Base-by-base conservation (phyloP, 371 early-diverging fungal species). In the Mortierella sp. region DNA sequence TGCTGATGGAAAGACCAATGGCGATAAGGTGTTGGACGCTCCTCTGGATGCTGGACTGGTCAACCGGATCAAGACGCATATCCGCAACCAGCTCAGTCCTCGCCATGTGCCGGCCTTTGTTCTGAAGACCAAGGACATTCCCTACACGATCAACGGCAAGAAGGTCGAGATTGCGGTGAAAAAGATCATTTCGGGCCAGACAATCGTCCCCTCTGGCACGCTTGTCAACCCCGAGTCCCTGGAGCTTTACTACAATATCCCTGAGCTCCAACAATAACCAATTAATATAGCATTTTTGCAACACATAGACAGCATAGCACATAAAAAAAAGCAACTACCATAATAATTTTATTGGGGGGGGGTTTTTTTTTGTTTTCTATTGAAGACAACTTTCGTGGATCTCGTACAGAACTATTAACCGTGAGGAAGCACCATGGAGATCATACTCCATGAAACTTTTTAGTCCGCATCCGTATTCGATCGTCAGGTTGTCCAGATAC, bases 111-210 rank as follows among this genome's bases (percentile, higher is more conserved):
- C 99, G 11, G 95, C 97, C 5, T 86, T 96, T 66, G 90, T 98
- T 44, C 86, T 98, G 68, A 88, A 93, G 14, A 93, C 94, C 53
- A 77, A 80, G 9, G 96, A 95, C 71, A 97, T 99, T 85, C 99
- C 99, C 37, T 95, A 98, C 85, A 99, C 99, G 0, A 89, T 95
- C 79, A 98, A 97, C 70, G 98, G 99, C 67, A 99, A 99, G 82
- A 98, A 98, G 88, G 97, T 98, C 4, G 99, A 99, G 85, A 93
- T 99, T 19, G 98, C 97, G 4, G 96, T 99, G 63, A 99, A 98
- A 89, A 91, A 93, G 86, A 95, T 98, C 66, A 89, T 98, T 22
- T 92, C 93, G 34, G 96, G 96, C 9, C 80, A 93, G 76, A 94
- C 88, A 22, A 90, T 96, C 22, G 87, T 90, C 16, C 92, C 96